Percentiles rank a stretch among this genome's conserved stretches.
Conservation (phyloP, 2,329 filamentous ascomycete species). For the Neonectria sp. region DNA sequence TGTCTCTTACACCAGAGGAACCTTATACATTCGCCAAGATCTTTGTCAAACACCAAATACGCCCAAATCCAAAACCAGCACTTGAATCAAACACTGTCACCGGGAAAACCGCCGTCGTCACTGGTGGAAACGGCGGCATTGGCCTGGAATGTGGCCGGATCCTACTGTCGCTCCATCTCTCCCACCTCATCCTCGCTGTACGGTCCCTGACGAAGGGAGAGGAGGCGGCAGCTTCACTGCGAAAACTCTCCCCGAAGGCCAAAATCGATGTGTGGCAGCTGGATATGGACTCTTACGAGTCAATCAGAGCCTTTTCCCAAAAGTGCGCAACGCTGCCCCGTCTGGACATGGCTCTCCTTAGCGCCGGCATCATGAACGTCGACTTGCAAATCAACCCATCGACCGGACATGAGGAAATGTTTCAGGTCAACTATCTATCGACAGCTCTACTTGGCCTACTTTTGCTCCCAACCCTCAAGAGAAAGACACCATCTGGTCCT, state of each 20-base stretch:
- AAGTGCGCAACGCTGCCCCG: constrained; percentile 51
- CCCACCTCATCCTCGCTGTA: constrained; percentile 60
- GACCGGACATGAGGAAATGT: constrained; percentile 56
- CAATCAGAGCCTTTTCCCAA: constrained; percentile 56
- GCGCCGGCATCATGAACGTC: constrained; percentile 11
- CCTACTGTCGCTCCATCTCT: constrained; percentile 54
- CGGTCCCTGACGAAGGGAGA: constrained; percentile 58
- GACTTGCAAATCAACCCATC: constrained; percentile 33
- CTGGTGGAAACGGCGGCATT: constrained; percentile 61
- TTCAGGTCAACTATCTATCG: constrained; percentile 60
- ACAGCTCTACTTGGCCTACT: constrained; percentile 52
- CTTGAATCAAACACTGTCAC: no score
- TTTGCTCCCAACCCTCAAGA: constrained; percentile 27
- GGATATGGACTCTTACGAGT: constrained; percentile 61
- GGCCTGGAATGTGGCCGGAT: constrained; percentile 61
- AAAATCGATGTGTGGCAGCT: constrained; percentile 61
- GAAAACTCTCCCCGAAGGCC: constrained; percentile 34
- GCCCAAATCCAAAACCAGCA: no score
- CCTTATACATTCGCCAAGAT: no score
- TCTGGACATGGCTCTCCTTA: constrained; percentile 52
- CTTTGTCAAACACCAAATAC: no score
- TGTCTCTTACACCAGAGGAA: no score
- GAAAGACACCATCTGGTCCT: not conserved
- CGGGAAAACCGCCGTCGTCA: constrained; percentile 60
- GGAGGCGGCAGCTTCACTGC: constrained; percentile 53